Conservation (phyloP, 139 green algal species). For the Eudorina sp. region DNA sequence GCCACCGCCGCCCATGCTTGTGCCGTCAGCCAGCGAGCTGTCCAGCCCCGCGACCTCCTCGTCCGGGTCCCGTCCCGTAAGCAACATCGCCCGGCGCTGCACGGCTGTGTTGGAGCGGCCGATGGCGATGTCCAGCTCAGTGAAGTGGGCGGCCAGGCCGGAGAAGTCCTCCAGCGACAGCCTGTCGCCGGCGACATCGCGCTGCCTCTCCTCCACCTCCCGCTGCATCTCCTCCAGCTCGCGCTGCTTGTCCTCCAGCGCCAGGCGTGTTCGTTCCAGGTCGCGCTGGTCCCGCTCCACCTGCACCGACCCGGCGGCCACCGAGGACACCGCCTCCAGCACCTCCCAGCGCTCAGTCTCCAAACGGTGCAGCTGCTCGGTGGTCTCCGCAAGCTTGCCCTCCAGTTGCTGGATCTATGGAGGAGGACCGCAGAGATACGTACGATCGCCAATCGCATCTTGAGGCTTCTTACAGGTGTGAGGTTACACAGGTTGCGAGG, state of each 20-base stretch:
- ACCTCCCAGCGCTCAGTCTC: slow-evolving; percentile 49
- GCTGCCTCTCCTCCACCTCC: neutral
- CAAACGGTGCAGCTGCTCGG: slow-evolving; percentile 7
- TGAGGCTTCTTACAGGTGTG: too few relatives aligned
- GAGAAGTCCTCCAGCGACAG: slow-evolving; percentile 14
- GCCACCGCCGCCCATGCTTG: neutral
- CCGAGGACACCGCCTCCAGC: slow-evolving; percentile 35
- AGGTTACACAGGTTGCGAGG: too few relatives aligned
- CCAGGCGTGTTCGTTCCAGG: neutral
- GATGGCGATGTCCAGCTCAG: neutral
- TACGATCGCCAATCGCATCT: too few relatives aligned
- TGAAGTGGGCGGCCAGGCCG: neutral
- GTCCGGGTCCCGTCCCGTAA: slow-evolving; percentile 18
- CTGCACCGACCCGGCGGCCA: neutral
- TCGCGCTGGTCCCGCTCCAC: slow-evolving; percentile 37
- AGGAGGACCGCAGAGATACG: too few relatives aligned
- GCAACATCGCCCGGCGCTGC: slow-evolving; percentile 23
- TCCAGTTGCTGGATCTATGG: slow-evolving; percentile 29
- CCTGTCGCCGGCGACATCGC: neutral
- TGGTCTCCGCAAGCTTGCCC: neutral
- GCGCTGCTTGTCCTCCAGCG: slow-evolving; percentile 14
- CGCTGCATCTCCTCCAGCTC: neutral
- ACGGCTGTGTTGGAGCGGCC: neutral
- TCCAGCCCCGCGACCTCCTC: neutral
- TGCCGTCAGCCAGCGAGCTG: neutral